Evolutionary conservation across 371 early-diverging fungal genomes (phyloP), one percentile per base, ranked within the genome.

Genomic region (Basidiobolus meristosporus): DNA sequence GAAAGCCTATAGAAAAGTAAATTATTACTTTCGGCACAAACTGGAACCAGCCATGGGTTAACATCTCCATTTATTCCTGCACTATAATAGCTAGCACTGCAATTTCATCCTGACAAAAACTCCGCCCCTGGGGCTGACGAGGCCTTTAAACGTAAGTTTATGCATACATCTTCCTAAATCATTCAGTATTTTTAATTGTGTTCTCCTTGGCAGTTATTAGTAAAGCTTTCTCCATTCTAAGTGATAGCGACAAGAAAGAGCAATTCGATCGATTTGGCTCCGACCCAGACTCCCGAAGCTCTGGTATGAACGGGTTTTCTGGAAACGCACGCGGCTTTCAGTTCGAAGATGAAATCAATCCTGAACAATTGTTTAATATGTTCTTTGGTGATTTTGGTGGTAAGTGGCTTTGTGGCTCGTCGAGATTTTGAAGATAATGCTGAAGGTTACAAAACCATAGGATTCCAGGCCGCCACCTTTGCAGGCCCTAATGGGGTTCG

Each of bases 51-150:
- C n/a, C n/a, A 3, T 2, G 7, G 18, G 12, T 36, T 36, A 36
- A 36, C 19, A 5, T 5, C 7, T 16, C 18, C 5, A 5, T 22
- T 22, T 14, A 9, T 3, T 23, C 26, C 32, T 16, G 18, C 19
- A 36, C 7, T 19, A 19, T 6, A 2, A 15, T 60, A 84, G 82
- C 59, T 92, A 37, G 97, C 97, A n/a, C 62, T 90, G 40, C 80
- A 78, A 54, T 96, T 87, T 56, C 99, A 99, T 58, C 98, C 98
- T 0, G 98, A 97, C 56, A 98, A 91, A 56, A 93, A 97, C 50
- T 71, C 65, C 10, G 90, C 96, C 2, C 89, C 95, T 7, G 95
- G 95, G 15, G 90, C 97, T 2, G 91, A 90, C 42, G 95, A 91
- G 53, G 98, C 93, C 9, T 93, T 96, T 58, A 92, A 95, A 59